These are phyloP conservation scores for Colletotrichum tabaci DNA, from an alignment of 2,329 filamentous ascomycete genomes.

Conservation along the genomic window DNA sequence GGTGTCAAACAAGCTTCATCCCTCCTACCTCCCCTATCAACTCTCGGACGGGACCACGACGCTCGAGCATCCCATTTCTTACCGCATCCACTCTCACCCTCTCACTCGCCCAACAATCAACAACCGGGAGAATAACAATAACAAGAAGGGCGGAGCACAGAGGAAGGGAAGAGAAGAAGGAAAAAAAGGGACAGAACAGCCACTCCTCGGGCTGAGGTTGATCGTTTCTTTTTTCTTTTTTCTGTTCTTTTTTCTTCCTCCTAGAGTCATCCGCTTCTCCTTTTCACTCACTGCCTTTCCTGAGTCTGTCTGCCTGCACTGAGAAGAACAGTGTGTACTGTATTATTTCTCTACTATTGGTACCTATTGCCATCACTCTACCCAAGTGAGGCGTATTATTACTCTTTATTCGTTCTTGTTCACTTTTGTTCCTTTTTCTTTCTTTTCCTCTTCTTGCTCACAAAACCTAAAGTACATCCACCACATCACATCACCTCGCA, in stretches of 20 bases:
- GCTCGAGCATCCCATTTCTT: conserved; percentile 12
- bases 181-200: background rate
- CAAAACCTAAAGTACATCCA: background rate
- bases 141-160: background rate
- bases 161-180: background rate
- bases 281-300: no score
- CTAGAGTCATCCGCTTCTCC: background rate
- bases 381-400: no score
- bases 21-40: background rate
- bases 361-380: no score
- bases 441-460: background rate
- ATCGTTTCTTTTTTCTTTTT: background rate
- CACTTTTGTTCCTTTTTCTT: background rate
- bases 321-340: no score
- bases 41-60: conserved; percentile 2
- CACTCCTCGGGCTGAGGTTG: background rate
- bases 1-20: conserved; percentile 9
- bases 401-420: background rate
- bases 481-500: no score
- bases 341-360: no score
- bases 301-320: background rate
- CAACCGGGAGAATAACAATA: background rate
- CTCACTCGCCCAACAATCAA: background rate
- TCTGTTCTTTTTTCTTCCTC: background rate
- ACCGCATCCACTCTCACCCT: background rate